phyloP scores from a whole-genome alignment of 257 asterid genomes.

The Solanum gandarillasii region DNA sequence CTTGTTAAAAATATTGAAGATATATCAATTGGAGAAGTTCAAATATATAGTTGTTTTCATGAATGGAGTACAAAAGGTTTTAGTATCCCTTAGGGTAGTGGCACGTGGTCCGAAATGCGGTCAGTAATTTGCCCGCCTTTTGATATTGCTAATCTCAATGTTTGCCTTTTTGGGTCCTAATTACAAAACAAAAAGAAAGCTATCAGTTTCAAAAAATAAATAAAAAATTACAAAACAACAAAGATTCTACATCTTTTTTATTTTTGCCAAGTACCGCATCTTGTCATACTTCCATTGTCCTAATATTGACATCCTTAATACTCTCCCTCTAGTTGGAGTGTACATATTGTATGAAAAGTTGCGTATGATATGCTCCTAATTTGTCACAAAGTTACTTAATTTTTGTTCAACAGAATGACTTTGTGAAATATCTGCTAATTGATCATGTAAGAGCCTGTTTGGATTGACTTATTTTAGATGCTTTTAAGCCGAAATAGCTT shows the following conservation, averaged over 20 bases:
- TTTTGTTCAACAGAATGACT: background rate
- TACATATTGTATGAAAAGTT: background rate
- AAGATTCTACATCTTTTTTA: background rate
- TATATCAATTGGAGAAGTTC: background rate
- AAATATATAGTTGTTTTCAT: background rate
- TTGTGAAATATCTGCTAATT: background rate
- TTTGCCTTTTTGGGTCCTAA: background rate
- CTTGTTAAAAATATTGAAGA: background rate
- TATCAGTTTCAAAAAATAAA: background rate
- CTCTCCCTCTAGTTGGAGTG: background rate
- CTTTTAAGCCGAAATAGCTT: background rate
- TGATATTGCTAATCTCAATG: background rate
- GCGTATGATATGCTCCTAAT: background rate
- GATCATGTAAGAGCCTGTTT: background rate
- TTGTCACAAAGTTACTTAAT: background rate
- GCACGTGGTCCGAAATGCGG: background rate
- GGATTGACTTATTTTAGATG: background rate
- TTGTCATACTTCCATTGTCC: background rate
- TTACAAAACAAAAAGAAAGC: background rate
- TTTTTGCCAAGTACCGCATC: background rate
- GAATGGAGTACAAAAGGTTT: background rate
- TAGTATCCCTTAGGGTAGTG: background rate
- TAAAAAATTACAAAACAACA: background rate
- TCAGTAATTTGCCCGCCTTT: background rate
- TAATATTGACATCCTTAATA: background rate